Conservation (phyloP, 768 basidiomycete species). For the Macrolepiota dolichaula region DNA sequence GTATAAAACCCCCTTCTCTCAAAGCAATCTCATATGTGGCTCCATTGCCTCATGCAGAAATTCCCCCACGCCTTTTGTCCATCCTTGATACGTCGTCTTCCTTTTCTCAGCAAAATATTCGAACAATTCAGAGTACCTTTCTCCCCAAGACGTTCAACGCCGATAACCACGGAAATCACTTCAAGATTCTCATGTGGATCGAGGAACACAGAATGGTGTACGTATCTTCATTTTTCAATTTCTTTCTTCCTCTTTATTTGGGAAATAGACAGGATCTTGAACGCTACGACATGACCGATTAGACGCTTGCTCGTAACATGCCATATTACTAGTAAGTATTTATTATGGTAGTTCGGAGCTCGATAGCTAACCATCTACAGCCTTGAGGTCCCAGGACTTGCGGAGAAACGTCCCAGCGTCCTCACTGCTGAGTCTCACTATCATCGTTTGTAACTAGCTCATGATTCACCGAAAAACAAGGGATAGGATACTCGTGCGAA, state of each 20-base stretch:
- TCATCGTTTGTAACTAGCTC: neutral
- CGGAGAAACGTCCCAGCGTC: conserved; percentile 56
- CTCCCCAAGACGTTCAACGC: conserved; percentile 36
- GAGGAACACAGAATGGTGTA: conserved; percentile 47
- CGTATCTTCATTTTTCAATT: conserved; percentile 12
- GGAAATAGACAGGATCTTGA: conserved; percentile 38
- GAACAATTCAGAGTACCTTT: conserved; percentile 27
- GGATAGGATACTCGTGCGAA: conserved; percentile 52
- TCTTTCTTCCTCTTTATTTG: neutral
- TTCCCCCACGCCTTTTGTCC: conserved; percentile 30
- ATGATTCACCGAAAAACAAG: conserved; percentile 26
- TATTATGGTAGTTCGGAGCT: neutral
- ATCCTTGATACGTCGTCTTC: conserved; percentile 26
- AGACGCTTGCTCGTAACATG: conserved; percentile 25
- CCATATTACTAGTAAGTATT: conserved; percentile 37
- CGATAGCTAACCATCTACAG: conserved; percentile 12
- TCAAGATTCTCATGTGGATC: conserved; percentile 52
- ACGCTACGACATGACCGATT: conserved; percentile 31
- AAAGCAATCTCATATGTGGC: conserved; percentile 39
- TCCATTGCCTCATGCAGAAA: conserved; percentile 32
- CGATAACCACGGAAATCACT: conserved; percentile 39
- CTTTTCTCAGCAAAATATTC: conserved; percentile 23
- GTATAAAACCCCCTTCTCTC: conserved; percentile 37
- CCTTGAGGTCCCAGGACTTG: conserved; percentile 40
- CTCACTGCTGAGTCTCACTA: conserved; percentile 38